Conservation (phyloP, 176 grass and related monocot genomes). For the Stipa capillata region DNA sequence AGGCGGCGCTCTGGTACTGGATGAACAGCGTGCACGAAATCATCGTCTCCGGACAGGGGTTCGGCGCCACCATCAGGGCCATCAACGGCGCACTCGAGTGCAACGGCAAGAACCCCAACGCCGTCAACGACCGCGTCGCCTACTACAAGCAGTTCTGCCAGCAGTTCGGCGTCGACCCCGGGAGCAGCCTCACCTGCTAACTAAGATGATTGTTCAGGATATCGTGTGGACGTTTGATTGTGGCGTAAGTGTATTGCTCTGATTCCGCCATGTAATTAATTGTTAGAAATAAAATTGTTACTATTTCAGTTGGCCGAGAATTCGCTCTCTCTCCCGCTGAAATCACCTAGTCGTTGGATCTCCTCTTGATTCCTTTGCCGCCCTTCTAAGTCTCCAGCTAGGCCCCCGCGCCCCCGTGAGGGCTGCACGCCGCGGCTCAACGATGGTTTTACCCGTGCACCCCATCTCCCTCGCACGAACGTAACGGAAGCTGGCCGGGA, state of each 20-base stretch:
- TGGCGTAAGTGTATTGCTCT: neutral
- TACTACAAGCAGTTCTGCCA: conserved; percentile 76
- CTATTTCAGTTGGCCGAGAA: no score
- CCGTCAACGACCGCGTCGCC: conserved; percentile 39
- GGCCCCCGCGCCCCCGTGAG: no score
- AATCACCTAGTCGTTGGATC: no score
- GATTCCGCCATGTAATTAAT: neutral
- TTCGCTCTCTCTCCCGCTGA: no score
- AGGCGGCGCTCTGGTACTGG: conserved; percentile 79
- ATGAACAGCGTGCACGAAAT: conserved; percentile 43
- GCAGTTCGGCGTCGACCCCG: conserved; percentile 73
- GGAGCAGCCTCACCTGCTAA: conserved; percentile 66
- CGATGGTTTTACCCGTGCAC: no score
- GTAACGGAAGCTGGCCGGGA: no score
- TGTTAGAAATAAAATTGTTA: neutral
- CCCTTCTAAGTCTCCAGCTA: no score
- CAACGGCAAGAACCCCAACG: conserved; percentile 41
- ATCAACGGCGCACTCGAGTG: conserved; percentile 70
- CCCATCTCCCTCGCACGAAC: no score
- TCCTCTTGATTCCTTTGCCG: no score
- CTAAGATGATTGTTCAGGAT: neutral
- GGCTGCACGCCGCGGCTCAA: no score
- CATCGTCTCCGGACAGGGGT: conserved; percentile 44
- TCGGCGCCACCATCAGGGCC: conserved; percentile 52
- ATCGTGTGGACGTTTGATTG: neutral